Evolutionary conservation across 2,329 filamentous ascomycete genomes (phyloP), one percentile per base, ranked within the genome.

Genomic region (Cercospora zeae-maydis): DNA sequence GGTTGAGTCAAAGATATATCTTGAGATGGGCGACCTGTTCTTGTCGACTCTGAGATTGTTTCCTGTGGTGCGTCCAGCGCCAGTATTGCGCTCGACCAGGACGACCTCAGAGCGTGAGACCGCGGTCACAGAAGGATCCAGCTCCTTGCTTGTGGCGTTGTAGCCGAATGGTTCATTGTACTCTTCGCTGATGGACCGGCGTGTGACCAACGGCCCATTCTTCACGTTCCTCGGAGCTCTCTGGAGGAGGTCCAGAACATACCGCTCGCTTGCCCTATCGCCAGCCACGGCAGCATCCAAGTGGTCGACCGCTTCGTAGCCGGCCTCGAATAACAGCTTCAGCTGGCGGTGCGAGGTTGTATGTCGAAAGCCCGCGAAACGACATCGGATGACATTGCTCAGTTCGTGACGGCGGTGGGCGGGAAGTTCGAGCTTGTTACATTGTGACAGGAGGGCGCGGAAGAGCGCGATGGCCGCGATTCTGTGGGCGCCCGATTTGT

Each of bases 401-500:
- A 91, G 76, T 62, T 71, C 45, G n/a, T 59, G 58, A 58, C 62
- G 39, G 54, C 47, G 56, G 31, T 59, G 49, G 52, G 62, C 19
- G 30, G 64, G 61, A 27, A 65, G 55, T 21, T 63, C 61, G 34
- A 56, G 51, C n/a, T 53, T 52, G 49, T 51, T 59, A 65, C 59
- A 63, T 76, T 85, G 82, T 65, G 81, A 81, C 58, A 92, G 77
- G 60, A 93, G 84, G 36, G 88, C 86, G 66, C 88, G 84, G 77
- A 88, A 93, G 54, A 93, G 85, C 56, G 89, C 88, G 66, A 90
- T 82, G 72, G 85, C 87, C 73, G 83, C 82, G 75, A 80, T 74
- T 64, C 83, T 79, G 75, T 86, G 83, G 63, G 77, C 75, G 68
- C 78, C 77, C 61, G 79, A 81, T 68, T 76, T 75, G 67, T 77